Percentiles rank a stretch among this genome's conserved stretches.
These are phyloP conservation scores for Porcisia deanei DNA, from an alignment of 208 protist genomes.

Conservation along the genomic window DNA sequence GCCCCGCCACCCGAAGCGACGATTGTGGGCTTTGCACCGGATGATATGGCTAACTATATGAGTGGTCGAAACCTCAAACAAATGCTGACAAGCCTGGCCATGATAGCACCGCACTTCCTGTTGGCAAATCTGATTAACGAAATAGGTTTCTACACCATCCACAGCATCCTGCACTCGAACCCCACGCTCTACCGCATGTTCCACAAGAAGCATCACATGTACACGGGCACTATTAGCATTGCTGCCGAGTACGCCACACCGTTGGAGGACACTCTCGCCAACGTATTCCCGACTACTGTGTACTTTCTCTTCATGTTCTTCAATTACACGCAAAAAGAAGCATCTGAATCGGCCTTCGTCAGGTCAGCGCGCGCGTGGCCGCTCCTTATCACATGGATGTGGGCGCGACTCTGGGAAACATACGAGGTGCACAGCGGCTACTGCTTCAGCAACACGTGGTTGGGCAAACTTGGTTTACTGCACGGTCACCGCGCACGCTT, in stretches of 20 bases:
- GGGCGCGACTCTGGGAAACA: constrained; percentile 51
- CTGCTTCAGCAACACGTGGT: constrained; percentile 52
- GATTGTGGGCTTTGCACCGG: constrained; percentile 28
- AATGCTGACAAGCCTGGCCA: constrained; percentile 4
- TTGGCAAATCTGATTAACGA: constrained; percentile 50
- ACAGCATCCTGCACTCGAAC: constrained; percentile 46
- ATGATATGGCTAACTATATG: constrained; percentile 25
- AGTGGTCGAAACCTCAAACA: constrained; percentile 4
- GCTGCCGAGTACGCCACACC: constrained; percentile 59
- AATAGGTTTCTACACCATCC: constrained; percentile 46
- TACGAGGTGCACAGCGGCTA: constrained; percentile 70
- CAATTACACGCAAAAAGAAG: constrained; percentile 25
- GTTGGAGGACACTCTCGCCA: constrained; percentile 49
- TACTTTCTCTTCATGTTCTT: constrained; percentile 52
- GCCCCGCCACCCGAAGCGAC: constrained; percentile 25
- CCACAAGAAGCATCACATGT: constrained; percentile 75
- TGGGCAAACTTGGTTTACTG: constrained; percentile 46
- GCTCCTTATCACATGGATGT: constrained; percentile 53
- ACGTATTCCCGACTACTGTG: constrained; percentile 39
- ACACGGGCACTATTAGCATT: constrained; percentile 63
- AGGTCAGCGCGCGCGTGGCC: constrained; percentile 40
- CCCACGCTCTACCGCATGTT: constrained; percentile 45
- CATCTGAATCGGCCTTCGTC: constrained; percentile 17
- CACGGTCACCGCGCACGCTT: constrained; percentile 56
- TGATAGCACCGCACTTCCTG: constrained; percentile 40